A percentile compares a stretch with the other conserved stretches of the same genome.
Conservation (phyloP, 768 basidiomycete species). For the Coprinopsis sp. region DNA sequence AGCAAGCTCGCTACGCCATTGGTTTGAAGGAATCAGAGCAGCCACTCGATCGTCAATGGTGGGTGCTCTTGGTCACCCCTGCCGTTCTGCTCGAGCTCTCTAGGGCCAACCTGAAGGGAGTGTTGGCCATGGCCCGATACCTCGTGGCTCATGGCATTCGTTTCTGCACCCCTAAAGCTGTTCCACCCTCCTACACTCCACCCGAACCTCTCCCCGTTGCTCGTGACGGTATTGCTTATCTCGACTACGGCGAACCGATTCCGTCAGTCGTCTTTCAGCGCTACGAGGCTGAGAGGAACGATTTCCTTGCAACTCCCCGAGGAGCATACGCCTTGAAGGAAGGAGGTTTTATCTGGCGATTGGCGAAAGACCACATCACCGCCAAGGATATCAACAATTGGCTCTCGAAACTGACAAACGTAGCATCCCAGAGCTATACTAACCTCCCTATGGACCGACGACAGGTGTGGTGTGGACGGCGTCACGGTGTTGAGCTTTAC, state of each 20-base stretch:
- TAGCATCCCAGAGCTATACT: no score
- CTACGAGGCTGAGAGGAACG: background rate
- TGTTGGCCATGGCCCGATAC: background rate
- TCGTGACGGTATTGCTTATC: background rate
- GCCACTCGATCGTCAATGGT: background rate
- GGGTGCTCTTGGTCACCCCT: conserved; percentile 3
- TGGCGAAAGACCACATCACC: background rate
- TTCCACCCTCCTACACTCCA: no score
- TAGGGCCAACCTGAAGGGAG: background rate
- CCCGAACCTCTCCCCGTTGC: background rate
- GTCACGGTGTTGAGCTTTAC: background rate
- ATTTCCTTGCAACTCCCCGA: background rate
- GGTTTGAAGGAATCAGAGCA: no score
- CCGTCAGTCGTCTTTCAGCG: background rate
- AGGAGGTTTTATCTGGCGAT: conserved; percentile 3
- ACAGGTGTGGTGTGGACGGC: no score
- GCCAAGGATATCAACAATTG: background rate
- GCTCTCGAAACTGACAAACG: background rate
- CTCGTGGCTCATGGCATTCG: background rate
- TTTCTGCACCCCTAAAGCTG: background rate
- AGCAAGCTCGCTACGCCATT: no score
- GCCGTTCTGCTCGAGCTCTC: background rate
- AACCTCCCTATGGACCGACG: no score
- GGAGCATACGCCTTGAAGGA: background rate
- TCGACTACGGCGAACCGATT: background rate